These are phyloP conservation scores for Colletotrichum sp. DNA, from an alignment of 2,329 filamentous ascomycete genomes.

Conservation along the genomic window DNA sequence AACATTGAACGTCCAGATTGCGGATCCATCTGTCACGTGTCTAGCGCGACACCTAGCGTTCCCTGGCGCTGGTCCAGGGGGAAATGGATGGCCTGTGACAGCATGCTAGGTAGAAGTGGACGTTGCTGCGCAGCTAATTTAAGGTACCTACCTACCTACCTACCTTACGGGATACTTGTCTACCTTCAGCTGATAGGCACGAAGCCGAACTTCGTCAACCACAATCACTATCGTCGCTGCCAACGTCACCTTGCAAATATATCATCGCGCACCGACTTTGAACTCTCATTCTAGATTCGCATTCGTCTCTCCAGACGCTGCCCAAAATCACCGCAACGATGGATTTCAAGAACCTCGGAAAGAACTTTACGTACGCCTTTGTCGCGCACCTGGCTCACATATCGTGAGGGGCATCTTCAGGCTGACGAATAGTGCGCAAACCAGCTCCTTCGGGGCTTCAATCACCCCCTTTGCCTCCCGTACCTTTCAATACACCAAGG, in stretches of 20 bases:
- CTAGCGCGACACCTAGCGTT: neutral
- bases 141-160: neutral
- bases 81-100: constrained; percentile 13
- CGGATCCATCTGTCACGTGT: neutral
- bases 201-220: constrained; percentile 7
- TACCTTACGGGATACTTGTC: constrained; percentile 13
- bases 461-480: constrained; percentile 93
- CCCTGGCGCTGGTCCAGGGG: neutral
- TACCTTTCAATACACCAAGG: constrained; percentile 97
- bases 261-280: neutral
- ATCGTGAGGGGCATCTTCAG: neutral
- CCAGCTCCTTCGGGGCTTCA: constrained; percentile 70
- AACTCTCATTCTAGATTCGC: neutral
- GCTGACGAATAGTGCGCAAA: constrained; percentile 26
- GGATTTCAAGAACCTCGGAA: constrained; percentile 65
- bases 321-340: constrained; percentile 37
- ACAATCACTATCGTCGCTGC: neutral
- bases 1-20: neutral
- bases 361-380: constrained; percentile 57
- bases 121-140: constrained; percentile 10
- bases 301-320: neutral
- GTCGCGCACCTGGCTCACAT: constrained; percentile 4
- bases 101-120: neutral
- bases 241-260: neutral
- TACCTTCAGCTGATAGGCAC: constrained; percentile 9